Evolutionary conservation across 208 protist species (phyloP).

Genomic region (Trypanosoma lewisi): DNA sequence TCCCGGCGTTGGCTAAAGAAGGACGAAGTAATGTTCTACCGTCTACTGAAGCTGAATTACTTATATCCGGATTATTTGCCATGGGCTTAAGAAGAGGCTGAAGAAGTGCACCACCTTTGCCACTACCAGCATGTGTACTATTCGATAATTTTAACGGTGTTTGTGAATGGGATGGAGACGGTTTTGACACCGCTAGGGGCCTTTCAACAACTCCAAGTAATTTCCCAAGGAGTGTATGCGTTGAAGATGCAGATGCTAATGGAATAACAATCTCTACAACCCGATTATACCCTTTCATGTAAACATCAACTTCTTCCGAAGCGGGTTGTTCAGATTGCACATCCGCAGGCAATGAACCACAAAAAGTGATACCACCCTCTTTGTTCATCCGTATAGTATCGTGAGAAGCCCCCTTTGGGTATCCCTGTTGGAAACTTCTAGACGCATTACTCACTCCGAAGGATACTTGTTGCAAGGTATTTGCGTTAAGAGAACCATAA

Average conservation of each 20-base stretch:
- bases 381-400: conserved; percentile 2
- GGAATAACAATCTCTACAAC: conserved; percentile 62
- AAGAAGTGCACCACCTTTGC: background rate
- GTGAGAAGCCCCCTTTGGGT: conserved; percentile 24
- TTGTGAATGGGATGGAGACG: background rate
- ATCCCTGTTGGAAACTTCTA: conserved; percentile 39
- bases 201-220: conserved; percentile 55
- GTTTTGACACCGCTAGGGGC: conserved; percentile 21
- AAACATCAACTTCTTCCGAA: conserved; percentile 36
- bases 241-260: conserved; percentile 30
- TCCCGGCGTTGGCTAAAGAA: conserved; percentile 18
- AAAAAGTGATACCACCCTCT: conserved; percentile 28
- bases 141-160: background rate
- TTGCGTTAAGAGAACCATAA: conserved; percentile 83
- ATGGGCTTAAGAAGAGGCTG: conserved; percentile 26
- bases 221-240: conserved; percentile 57
- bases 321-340: conserved; percentile 26
- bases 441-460: background rate
- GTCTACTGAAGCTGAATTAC: background rate
- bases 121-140: background rate
- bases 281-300: conserved; percentile 67
- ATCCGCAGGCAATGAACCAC: conserved; percentile 32
- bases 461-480: conserved; percentile 70
- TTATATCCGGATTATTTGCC: background rate
- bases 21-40: background rate